These are phyloP conservation scores for Didymella sp. DNA, from an alignment of 2,329 filamentous ascomycete species.

Conservation along the genomic window DNA sequence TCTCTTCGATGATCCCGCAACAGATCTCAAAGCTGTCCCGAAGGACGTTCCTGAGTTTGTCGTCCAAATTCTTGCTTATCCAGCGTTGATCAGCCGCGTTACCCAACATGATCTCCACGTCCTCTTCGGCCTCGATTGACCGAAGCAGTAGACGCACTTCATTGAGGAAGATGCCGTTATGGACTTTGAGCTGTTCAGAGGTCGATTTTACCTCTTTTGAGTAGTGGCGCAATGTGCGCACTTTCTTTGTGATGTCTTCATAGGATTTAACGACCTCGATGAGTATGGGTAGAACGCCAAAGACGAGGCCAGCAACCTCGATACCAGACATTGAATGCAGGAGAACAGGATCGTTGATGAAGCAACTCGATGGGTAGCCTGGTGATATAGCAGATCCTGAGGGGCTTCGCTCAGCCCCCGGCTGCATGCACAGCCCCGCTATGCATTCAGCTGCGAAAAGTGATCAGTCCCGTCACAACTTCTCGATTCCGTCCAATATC, in stretches of 20 bases:
- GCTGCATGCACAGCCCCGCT: constrained; percentile 10
- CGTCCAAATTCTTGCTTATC: constrained; percentile 26
- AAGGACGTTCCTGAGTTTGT: constrained; percentile 21
- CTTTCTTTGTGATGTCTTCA: constrained; percentile 9
- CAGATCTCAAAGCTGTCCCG: constrained; percentile 25
- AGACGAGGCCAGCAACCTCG: constrained; percentile 30
- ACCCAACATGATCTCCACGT: constrained; percentile 27
- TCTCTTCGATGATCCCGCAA: constrained; percentile 24
- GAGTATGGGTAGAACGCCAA: constrained; percentile 34
- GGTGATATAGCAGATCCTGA: neutral
- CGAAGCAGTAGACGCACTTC: constrained; percentile 32
- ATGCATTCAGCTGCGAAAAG: neutral
- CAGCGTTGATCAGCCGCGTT: constrained; percentile 23
- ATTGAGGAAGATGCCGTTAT: constrained; percentile 30
- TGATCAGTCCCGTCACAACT: no score
- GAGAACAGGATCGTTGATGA: no score
- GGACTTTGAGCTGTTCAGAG: constrained; percentile 22
- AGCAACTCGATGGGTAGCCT: no score
- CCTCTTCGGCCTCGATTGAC: constrained; percentile 24
- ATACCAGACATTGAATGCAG: constrained; percentile 27
- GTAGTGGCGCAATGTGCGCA: constrained; percentile 29
- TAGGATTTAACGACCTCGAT: constrained; percentile 34
- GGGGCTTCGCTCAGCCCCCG: neutral
- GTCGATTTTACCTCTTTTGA: constrained; percentile 28
- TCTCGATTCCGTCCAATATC: no score